Conservation (phyloP, 176 grass and related monocot genomes). For the Puccinellia tenuiflora region DNA sequence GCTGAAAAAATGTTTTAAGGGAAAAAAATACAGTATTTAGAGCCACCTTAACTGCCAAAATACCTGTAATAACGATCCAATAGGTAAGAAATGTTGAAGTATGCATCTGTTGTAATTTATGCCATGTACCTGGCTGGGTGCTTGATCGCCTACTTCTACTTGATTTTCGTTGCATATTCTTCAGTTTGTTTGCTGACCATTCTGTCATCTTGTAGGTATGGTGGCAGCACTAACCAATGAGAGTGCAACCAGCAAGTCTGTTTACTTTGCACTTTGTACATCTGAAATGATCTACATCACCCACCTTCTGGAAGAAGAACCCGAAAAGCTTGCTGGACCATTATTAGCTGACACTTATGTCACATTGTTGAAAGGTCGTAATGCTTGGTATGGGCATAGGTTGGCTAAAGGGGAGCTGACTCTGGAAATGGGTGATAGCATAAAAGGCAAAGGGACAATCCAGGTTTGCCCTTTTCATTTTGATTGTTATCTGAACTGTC, state of each 20-base stretch:
- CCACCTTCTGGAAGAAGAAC: conserved; percentile 85
- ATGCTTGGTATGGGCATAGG: conserved; percentile 93
- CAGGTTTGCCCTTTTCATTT: conserved; percentile 52
- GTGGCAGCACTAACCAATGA: conserved; percentile 92
- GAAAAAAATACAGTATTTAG: neutral
- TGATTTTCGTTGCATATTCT: neutral
- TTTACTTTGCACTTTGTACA: conserved; percentile 97
- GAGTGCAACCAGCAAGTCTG: conserved; percentile 95
- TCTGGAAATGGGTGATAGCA: conserved; percentile 95
- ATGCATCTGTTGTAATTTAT: neutral
- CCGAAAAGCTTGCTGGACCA: conserved; percentile 94
- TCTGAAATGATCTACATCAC: conserved; percentile 99
- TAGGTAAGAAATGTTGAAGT: neutral
- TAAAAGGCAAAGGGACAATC: conserved; percentile 98
- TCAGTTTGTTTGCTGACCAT: conserved; percentile 20
- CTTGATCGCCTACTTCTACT: neutral
- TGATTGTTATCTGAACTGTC: conserved; percentile 10
- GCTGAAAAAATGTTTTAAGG: neutral
- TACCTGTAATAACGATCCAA: neutral
- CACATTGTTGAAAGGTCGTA: conserved; percentile 92
- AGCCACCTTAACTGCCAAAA: neutral
- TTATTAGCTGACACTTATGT: conserved; percentile 96
- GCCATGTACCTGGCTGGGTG: neutral
- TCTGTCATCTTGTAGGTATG: conserved; percentile 64
- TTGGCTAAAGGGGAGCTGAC: conserved; percentile 89